Percentiles rank a stretch among this genome's conserved stretches.
Conservation (phyloP, 805 yeast genomes). For the Tetrapisispora arboricola region DNA sequence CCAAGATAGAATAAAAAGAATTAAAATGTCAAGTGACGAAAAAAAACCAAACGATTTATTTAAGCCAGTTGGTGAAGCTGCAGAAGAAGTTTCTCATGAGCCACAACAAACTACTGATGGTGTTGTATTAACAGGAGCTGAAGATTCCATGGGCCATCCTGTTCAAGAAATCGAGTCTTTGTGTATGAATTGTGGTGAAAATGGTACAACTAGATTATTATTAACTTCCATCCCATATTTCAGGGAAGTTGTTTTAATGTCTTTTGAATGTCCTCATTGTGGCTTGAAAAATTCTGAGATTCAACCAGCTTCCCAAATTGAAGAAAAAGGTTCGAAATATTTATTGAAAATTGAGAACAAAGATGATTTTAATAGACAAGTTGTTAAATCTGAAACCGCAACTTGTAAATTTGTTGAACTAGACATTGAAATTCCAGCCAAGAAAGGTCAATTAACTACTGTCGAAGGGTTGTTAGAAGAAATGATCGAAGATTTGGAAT, state of each 20-base stretch:
- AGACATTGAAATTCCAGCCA: slow-evolving; percentile 91
- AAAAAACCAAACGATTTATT: slow-evolving; percentile 35
- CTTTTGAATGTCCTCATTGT: slow-evolving; percentile 94
- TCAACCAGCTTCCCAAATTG: slow-evolving; percentile 91
- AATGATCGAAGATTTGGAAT: slow-evolving; percentile 67
- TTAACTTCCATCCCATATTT: slow-evolving; percentile 87
- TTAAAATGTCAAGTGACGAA: slow-evolving; percentile 3
- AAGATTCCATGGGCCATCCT: slow-evolving; percentile 81
- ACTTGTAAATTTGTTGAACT: slow-evolving; percentile 69
- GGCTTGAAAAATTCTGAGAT: slow-evolving; percentile 83
- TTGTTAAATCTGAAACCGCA: slow-evolving; percentile 84
- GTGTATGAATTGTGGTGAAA: slow-evolving; percentile 89
- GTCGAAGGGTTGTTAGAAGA: slow-evolving; percentile 82
- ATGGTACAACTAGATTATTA: slow-evolving; percentile 74
- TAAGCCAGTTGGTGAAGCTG: slow-evolving; percentile 52
- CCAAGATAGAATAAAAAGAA: not conserved
- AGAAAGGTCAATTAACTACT: slow-evolving; percentile 85
- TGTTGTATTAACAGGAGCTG: slow-evolving; percentile 60
- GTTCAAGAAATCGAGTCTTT: slow-evolving; percentile 91
- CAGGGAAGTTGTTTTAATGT: slow-evolving; percentile 84
- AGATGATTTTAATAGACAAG: slow-evolving; percentile 78
- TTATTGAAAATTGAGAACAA: slow-evolving; percentile 54
- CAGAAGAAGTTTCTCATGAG: slow-evolving; percentile 35
- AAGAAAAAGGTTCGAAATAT: slow-evolving; percentile 76
- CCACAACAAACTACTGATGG: slow-evolving; percentile 28